Conservation (phyloP, 2,329 filamentous ascomycete genomes). For the Cladosporium sphaerospermum region DNA sequence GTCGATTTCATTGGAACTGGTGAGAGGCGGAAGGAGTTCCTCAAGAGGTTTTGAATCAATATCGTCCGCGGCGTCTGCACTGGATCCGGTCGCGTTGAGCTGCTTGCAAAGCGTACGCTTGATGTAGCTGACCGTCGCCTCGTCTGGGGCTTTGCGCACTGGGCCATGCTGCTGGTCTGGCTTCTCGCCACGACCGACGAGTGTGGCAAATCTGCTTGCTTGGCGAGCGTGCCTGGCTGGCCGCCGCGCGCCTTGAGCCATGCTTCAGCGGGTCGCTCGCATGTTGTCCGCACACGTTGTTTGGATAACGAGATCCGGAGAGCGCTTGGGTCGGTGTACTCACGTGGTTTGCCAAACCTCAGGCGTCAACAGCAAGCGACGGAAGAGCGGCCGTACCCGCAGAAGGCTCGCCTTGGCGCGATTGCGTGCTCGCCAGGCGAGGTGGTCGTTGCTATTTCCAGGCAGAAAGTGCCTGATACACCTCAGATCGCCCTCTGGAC, state of each 20-base stretch:
- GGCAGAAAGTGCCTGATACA: background rate
- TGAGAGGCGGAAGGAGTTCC: constrained; percentile 80
- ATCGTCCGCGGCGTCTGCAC: constrained; percentile 8
- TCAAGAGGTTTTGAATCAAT: constrained; percentile 58
- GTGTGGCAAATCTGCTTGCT: constrained; percentile 1
- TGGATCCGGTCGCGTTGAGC: constrained; percentile 22
- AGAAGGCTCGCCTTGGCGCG: background rate
- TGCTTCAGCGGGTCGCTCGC: constrained; percentile 5
- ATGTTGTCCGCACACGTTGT: background rate
- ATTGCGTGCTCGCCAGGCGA: background rate
- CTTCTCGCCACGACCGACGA: background rate
- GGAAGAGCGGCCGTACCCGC: too few species aligned
- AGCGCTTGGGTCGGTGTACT: too few species aligned
- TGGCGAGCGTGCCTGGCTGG: constrained; percentile 14
- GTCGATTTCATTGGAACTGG: constrained; percentile 90
- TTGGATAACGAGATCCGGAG: too few species aligned
- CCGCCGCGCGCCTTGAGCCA: constrained; percentile 20
- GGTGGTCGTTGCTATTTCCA: background rate
- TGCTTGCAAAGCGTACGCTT: constrained; percentile 79
- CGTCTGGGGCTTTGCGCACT: constrained; percentile 47
- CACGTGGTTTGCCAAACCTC: too few species aligned
- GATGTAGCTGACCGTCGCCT: constrained; percentile 72
- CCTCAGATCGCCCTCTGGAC: background rate
- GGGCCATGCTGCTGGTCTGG: background rate
- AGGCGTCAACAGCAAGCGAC: too few species aligned